Percentiles rank a stretch among this genome's conserved stretches.
phyloP scores from a whole-genome alignment of 345 rosid species.

The Kernera saxatilis region DNA sequence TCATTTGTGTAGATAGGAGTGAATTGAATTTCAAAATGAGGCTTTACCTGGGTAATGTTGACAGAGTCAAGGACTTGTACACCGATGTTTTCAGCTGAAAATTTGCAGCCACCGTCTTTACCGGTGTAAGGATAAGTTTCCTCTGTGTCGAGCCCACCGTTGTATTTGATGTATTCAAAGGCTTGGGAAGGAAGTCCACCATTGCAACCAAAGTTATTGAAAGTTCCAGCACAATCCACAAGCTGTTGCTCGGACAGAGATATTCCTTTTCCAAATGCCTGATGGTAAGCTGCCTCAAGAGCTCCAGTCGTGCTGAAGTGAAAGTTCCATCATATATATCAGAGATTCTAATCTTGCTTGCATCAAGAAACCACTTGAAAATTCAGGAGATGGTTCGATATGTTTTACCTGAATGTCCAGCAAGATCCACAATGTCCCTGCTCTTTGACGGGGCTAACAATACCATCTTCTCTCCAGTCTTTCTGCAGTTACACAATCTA shows the following conservation, averaged over 20 bases:
- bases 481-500: conserved; percentile 34
- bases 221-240: conserved; percentile 83
- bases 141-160: conserved; percentile 92
- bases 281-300: conserved; percentile 91
- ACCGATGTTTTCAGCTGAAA: conserved; percentile 69
- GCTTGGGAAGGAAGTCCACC: conserved; percentile 98
- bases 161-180: conserved; percentile 84
- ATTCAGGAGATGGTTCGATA: neutral
- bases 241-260: conserved; percentile 90
- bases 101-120: conserved; percentile 58
- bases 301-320: conserved; percentile 78
- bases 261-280: conserved; percentile 71
- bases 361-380: neutral
- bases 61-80: conserved; percentile 61
- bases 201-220: conserved; percentile 73
- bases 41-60: conserved; percentile 70
- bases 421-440: conserved; percentile 97
- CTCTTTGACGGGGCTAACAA: conserved; percentile 85
- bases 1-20: neutral
- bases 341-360: neutral
- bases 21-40: neutral
- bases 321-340: neutral
- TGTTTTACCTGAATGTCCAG: conserved; percentile 86
- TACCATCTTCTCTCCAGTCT: conserved; percentile 85
- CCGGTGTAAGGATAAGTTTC: conserved; percentile 74